Conservation (phyloP, 2,329 filamentous ascomycete genomes). For the Paraconiothyrium brasiliense region DNA sequence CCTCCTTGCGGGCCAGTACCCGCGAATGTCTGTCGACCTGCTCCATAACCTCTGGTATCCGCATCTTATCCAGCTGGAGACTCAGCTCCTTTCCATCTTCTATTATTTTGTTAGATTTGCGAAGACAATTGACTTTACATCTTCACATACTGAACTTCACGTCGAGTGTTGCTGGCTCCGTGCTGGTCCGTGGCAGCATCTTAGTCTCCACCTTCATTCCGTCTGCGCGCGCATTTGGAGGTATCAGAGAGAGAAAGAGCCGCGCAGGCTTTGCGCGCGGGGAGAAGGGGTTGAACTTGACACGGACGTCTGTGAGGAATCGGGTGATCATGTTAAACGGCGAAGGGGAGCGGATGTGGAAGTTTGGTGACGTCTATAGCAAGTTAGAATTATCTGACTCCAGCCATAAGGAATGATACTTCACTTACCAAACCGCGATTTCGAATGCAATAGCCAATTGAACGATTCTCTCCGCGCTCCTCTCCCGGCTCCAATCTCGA, state of each 20-base stretch:
- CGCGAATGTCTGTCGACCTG: slow-evolving; percentile 92
- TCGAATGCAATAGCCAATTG: background rate
- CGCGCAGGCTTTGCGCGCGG: slow-evolving; percentile 81
- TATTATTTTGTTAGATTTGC: slow-evolving; percentile 51
- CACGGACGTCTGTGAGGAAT: slow-evolving; percentile 84
- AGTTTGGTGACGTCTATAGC: slow-evolving; percentile 1
- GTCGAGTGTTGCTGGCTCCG: slow-evolving; percentile 72
- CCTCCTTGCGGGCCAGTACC: slow-evolving; percentile 80
- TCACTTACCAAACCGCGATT: background rate
- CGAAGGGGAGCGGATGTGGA: slow-evolving; percentile 6
- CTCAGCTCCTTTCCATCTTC: slow-evolving; percentile 93
- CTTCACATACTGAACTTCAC: slow-evolving; percentile 82
- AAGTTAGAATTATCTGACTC: slow-evolving; percentile 1
- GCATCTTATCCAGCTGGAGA: slow-evolving; percentile 80
- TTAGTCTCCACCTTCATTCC: slow-evolving; percentile 82
- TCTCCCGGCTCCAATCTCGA: slow-evolving; percentile 11
- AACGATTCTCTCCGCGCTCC: background rate
- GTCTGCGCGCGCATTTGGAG: slow-evolving; percentile 76
- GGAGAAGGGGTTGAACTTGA: slow-evolving; percentile 93
- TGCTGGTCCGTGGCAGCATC: slow-evolving; percentile 75
- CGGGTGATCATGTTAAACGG: slow-evolving; percentile 76
- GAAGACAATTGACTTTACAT: background rate
- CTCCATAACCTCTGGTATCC: slow-evolving; percentile 85
- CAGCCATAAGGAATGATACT: background rate
- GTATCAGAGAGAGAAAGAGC: slow-evolving; percentile 85